These are phyloP conservation scores for Wickerhamiella kazuoi DNA, from an alignment of 805 yeast genomes.

Conservation along the genomic window DNA sequence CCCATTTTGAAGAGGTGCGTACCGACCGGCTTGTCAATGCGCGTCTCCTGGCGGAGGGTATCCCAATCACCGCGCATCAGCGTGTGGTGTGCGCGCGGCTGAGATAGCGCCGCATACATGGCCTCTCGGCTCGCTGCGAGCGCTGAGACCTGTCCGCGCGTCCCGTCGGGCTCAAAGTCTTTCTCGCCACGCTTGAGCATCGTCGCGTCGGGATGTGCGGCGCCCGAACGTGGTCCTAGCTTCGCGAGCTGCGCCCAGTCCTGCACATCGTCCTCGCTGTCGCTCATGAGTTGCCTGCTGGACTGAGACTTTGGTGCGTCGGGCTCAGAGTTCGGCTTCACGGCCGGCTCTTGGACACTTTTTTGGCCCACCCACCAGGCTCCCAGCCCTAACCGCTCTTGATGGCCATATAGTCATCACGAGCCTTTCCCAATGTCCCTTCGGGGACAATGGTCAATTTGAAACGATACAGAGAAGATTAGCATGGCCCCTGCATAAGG, in stretches of 20 bases:
- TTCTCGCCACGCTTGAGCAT: slow-evolving; percentile 54
- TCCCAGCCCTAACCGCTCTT: no score
- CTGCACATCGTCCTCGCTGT: slow-evolving; percentile 23
- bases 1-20: slow-evolving; percentile 64
- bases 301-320: no score
- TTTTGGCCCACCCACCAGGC: no score
- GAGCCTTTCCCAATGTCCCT: slow-evolving; percentile 32
- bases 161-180: slow-evolving; percentile 72
- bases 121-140: slow-evolving; percentile 41
- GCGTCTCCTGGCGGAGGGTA: slow-evolving; percentile 20
- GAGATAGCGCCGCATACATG: slow-evolving; percentile 51
- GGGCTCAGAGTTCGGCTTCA: no score
- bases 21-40: slow-evolving; percentile 42
- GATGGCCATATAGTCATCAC: no score
- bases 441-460: slow-evolving; percentile 96
- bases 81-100: slow-evolving; percentile 28
- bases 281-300: no score
- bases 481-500: slow-evolving; percentile 99
- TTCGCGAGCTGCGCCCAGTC: slow-evolving; percentile 23
- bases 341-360: no score
- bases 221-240: no score
- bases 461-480: slow-evolving; percentile 99
- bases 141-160: slow-evolving; percentile 30
- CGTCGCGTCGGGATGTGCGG: slow-evolving; percentile 5
- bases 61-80: slow-evolving; percentile 35